phyloP scores from a whole-genome alignment of 2,329 filamentous ascomycete genomes.

The Neonectria hederae region DNA sequence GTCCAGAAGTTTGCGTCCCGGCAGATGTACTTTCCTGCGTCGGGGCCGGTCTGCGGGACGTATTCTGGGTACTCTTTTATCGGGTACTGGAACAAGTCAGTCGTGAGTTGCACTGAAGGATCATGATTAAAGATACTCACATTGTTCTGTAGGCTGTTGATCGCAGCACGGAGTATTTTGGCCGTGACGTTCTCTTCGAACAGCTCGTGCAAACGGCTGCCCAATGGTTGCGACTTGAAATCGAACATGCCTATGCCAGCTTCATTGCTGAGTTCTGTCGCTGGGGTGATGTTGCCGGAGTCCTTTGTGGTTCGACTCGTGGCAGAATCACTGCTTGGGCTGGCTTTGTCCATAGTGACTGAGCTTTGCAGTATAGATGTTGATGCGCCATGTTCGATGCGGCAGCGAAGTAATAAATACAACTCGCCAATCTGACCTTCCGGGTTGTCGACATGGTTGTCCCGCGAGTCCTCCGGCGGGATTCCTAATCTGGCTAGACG shows the following conservation, averaged over 20 bases:
- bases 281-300: not conserved
- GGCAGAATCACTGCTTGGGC: not conserved
- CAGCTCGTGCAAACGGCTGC: conserved; percentile 6
- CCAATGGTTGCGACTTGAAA: not conserved
- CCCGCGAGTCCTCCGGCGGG: not conserved
- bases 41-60: conserved; percentile 29
- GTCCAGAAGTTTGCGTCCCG: conserved; percentile 47
- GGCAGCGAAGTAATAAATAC: conserved; percentile 8
- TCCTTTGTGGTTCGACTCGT: not conserved
- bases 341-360: not conserved
- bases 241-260: not conserved
- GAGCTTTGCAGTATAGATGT: not conserved
- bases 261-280: not conserved
- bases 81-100: conserved; percentile 27
- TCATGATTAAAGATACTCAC: not conserved
- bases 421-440: not conserved
- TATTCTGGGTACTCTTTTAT: conserved; percentile 36
- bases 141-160: conserved; percentile 24
- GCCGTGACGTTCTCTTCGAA: conserved; percentile 36
- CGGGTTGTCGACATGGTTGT: no score
- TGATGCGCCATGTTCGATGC: not conserved
- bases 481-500: conserved; percentile 8
- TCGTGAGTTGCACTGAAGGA: fast-evolving
- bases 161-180: conserved; percentile 30
- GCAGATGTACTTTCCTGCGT: conserved; percentile 31